A percentile compares a stretch with the other conserved stretches of the same genome.
These are phyloP conservation scores for Phoma sp. DNA, from an alignment of 2,329 filamentous ascomycete genomes.

Conservation along the genomic window DNA sequence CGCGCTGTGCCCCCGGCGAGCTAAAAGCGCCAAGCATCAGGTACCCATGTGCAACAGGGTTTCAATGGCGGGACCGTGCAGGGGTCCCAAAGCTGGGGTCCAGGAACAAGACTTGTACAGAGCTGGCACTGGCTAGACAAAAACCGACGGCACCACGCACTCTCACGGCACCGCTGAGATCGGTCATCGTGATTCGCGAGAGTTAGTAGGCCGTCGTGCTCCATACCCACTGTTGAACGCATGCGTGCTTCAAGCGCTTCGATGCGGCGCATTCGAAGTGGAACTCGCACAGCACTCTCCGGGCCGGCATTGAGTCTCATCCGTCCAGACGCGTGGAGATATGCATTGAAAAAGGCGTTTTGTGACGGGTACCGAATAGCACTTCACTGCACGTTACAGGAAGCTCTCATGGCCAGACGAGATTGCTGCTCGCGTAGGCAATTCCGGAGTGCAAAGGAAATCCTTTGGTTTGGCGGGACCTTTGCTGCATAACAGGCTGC, in stretches of 20 bases:
- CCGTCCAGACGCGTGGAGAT: background rate
- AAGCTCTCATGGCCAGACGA: background rate
- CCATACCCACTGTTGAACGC: conserved; percentile 4
- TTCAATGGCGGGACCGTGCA: conserved; percentile 29
- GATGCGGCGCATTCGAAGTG: background rate
- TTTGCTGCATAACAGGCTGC: background rate
- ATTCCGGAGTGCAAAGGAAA: background rate
- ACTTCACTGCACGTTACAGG: background rate
- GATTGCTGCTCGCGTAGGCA: background rate
- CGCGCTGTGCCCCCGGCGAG: conserved; percentile 25
- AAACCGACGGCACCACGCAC: conserved; percentile 4
- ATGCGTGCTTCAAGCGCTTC: conserved; percentile 8
- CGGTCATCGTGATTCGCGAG: conserved; percentile 17
- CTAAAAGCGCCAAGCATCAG: conserved; percentile 32
- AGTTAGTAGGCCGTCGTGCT: conserved; percentile 7
- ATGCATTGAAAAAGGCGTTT: conserved; percentile 6
- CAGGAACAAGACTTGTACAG: conserved; percentile 33
- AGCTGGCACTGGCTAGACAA: conserved; percentile 30
- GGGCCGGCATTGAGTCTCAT: background rate
- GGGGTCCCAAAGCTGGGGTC: conserved; percentile 29
- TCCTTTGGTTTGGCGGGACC: background rate
- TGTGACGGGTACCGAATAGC: background rate
- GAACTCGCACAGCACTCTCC: background rate
- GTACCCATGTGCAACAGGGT: conserved; percentile 30
- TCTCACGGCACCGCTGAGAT: conserved; percentile 7